Evolutionary conservation across 257 asterid species (phyloP).

Genomic region (Phtheirospermum japonicum): DNA sequence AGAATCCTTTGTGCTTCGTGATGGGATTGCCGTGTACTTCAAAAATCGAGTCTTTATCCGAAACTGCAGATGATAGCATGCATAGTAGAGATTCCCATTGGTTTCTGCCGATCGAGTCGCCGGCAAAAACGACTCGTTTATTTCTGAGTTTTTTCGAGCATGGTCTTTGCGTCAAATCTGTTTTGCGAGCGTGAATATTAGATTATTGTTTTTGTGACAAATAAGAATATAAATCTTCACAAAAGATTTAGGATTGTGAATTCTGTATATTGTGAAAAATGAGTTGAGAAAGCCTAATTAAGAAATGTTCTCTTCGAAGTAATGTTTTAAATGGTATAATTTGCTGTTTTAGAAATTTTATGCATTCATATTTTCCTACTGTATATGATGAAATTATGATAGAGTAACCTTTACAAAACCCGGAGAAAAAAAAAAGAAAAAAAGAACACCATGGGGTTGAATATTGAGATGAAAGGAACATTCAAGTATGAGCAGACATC

Average conservation of each 20-base stretch:
- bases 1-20: slow-evolving; percentile 88
- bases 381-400: neutral
- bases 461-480: too few species aligned
- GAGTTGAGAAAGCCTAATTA: too few species aligned
- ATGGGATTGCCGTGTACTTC: slow-evolving; percentile 92
- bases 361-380: too few species aligned
- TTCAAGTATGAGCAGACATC: neutral
- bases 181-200: neutral
- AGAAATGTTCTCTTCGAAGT: too few species aligned
- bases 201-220: neutral
- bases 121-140: slow-evolving; percentile 77
- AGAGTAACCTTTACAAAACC: neutral
- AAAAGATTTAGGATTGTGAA: neutral
- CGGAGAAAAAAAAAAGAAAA: neutral
- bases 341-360: too few species aligned
- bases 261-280: neutral
- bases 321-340: too few species aligned
- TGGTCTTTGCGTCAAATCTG: slow-evolving; percentile 72
- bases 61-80: slow-evolving; percentile 71
- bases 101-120: slow-evolving; percentile 98
- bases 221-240: neutral
- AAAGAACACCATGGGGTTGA: too few species aligned
- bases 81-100: slow-evolving; percentile 98
- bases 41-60: slow-evolving; percentile 50
- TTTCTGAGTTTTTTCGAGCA: slow-evolving; percentile 79